Conservation (phyloP, 225 moss, liverwort and hornwort genomes). For the Sphagnum contortum region DNA sequence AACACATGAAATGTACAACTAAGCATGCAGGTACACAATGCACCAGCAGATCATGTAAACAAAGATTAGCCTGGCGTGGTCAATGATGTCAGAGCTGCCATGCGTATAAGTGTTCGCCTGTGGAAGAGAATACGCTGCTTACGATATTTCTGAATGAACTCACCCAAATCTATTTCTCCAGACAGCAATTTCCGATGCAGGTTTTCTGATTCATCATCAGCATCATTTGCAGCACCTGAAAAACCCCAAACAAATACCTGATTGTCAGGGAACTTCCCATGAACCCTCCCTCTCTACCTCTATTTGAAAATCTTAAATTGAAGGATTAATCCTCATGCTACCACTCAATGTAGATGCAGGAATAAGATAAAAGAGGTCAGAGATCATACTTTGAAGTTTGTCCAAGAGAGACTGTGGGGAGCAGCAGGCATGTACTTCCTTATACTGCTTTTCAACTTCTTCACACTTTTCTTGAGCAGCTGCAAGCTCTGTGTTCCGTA, state of each 20-base stretch:
- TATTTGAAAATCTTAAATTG: not conserved
- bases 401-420: conserved; percentile 69
- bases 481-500: conserved; percentile 96
- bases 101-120: conserved; percentile 77
- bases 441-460: conserved; percentile 82
- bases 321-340: not conserved
- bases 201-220: conserved; percentile 89
- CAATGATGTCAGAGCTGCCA: conserved; percentile 82
- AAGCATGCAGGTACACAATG: conserved; percentile 2
- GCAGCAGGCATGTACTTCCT: conserved; percentile 75
- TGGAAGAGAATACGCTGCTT: conserved; percentile 89
- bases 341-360: not conserved
- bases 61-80: conserved; percentile 59
- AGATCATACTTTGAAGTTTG: conserved; percentile 63
- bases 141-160: conserved; percentile 80
- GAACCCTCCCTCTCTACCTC: not conserved
- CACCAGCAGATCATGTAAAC: conserved; percentile 1
- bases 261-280: not conserved
- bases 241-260: not conserved
- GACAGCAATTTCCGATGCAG: conserved; percentile 70
- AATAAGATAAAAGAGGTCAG: not conserved
- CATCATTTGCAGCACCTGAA: conserved; percentile 72
- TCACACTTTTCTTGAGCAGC: conserved; percentile 90
- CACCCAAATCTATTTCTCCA: conserved; percentile 73
- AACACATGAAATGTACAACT: conserved; percentile 45